Evolutionary conservation across 495 filamentous ascomycete species (phyloP), one percentile per base, ranked within the genome.

Genomic region (Oleoguttula mirabilis): DNA sequence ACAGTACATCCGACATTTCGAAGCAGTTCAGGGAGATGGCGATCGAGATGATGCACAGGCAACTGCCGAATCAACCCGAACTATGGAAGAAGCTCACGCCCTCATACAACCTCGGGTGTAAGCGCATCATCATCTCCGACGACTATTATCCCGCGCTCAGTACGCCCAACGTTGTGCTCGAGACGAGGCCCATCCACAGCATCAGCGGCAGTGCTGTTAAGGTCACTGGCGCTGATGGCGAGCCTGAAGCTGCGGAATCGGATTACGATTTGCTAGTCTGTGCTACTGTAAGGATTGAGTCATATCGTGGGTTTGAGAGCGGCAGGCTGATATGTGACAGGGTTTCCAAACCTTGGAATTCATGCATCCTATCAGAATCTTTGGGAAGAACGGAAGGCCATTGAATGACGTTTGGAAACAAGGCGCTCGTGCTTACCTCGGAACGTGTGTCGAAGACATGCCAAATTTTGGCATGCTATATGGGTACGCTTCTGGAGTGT

Each of bases 401-500:
- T 43, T 76, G 21, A 42, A 55, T 3, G 64, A 72, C n/a, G 58
- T 70, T 4, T 77, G 72, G 72, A 56, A 55, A 24, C 47, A 56
- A 11, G 69, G 66, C 2, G 66, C 70, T 0, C 54, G 21, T 5
- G 68, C 71, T 1, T 68, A 65, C 23, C 56, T 65, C 11, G 72
- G 73, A 7, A 61, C 67, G 0, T 64, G 61, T 0, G 64, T 74
- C 1, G 61, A 66, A 21, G 60, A 61, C 15, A 50, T 76, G 28
- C 71, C 71, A 3, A 76, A 77, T 45, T 77, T 76, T 45, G 65
- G 63, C 21, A 73, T 77, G 64, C 60, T 75, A 15, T 73, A 73
- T 49, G 70, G 70, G 2, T n/a, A n/a, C n/a, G n/a, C n/a, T n/a
- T n/a, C n/a, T n/a, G n/a, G n/a, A n/a, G n/a, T n/a, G n/a, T n/a